Evolutionary conservation across 768 basidiomycete genomes (phyloP).

Genomic region (Naematelia encephala): DNA sequence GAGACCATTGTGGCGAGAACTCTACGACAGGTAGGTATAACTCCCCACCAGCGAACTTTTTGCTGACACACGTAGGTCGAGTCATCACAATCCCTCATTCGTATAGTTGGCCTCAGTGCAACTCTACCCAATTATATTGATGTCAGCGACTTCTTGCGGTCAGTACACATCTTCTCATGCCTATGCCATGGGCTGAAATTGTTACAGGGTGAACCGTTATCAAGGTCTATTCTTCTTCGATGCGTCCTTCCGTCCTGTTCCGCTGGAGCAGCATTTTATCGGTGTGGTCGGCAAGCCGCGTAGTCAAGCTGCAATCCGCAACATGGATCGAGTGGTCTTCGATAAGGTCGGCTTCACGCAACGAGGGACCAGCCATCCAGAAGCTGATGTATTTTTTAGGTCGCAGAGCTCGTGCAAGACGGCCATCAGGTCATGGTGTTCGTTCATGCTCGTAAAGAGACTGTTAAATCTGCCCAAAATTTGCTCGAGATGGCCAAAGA

Average conservation of each 20-base stretch:
- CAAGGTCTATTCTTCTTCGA: slow-evolving; percentile 96
- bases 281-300: slow-evolving; percentile 86
- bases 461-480: slow-evolving; percentile 81
- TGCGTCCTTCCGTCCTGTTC: slow-evolving; percentile 92
- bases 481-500: slow-evolving; percentile 70
- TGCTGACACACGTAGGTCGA: slow-evolving; percentile 67
- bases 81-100: slow-evolving; percentile 89
- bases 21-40: slow-evolving; percentile 65
- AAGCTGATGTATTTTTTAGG: slow-evolving; percentile 45
- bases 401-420: slow-evolving; percentile 75
- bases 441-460: slow-evolving; percentile 96
- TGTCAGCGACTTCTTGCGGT: slow-evolving; percentile 92
- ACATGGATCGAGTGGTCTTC: slow-evolving; percentile 82
- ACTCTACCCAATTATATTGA: slow-evolving; percentile 96
- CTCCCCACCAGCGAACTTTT: neutral
- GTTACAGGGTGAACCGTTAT: slow-evolving; percentile 74
- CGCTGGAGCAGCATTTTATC: slow-evolving; percentile 94
- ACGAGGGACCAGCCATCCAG: neutral
- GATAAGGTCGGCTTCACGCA: slow-evolving; percentile 57
- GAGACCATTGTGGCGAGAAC: slow-evolving; percentile 97
- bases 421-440: slow-evolving; percentile 99
- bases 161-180: slow-evolving; percentile 19
- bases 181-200: neutral
- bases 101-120: slow-evolving; percentile 89
- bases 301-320: slow-evolving; percentile 68